Percentiles rank a stretch among this genome's conserved stretches.
These are phyloP conservation scores for Zymoseptoria crescenta DNA, from an alignment of 2,329 filamentous ascomycete species.

Conservation along the genomic window DNA sequence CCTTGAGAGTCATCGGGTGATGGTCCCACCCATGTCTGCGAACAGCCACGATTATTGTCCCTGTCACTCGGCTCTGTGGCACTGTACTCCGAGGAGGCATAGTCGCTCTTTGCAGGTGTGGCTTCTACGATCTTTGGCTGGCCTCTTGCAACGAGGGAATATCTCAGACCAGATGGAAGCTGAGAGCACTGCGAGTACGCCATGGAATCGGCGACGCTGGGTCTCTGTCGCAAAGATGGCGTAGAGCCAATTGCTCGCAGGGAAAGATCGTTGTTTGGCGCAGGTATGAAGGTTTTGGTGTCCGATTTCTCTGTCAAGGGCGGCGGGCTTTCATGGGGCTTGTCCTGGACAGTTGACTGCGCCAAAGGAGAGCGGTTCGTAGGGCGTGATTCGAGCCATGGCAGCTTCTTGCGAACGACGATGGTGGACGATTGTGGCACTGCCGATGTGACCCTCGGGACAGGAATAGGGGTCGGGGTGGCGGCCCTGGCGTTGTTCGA, in stretches of 20 bases:
- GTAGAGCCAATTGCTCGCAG: slow-evolving; percentile 19
- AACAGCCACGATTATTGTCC: not conserved
- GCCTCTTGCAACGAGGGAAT: not conserved
- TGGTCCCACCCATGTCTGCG: not conserved
- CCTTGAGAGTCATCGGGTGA: not conserved
- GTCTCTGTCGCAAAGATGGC: slow-evolving; percentile 7
- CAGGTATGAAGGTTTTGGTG: not conserved
- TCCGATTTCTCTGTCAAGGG: not conserved
- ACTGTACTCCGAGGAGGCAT: slow-evolving; percentile 24
- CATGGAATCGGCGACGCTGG: not conserved
- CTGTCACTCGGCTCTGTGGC: slow-evolving; percentile 8
- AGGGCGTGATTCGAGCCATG: slow-evolving; percentile 8
- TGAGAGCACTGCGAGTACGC: slow-evolving; percentile 10
- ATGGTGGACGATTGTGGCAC: not conserved
- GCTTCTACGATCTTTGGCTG: not conserved
- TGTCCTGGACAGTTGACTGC: not conserved
- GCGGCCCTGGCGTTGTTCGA: not conserved
- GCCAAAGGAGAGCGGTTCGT: not conserved
- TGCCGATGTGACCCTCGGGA: not conserved
- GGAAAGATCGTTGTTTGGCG: slow-evolving; percentile 9
- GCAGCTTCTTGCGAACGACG: slow-evolving; percentile 19
- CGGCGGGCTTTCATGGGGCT: not conserved
- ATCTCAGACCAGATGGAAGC: slow-evolving; percentile 1
- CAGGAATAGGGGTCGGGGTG: not conserved
- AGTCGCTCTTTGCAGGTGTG: not conserved